Percentiles rank a stretch among this genome's conserved stretches.
These are phyloP conservation scores for Neckera pumila DNA, from an alignment of 225 moss, liverwort and hornwort species.

Conservation along the genomic window DNA sequence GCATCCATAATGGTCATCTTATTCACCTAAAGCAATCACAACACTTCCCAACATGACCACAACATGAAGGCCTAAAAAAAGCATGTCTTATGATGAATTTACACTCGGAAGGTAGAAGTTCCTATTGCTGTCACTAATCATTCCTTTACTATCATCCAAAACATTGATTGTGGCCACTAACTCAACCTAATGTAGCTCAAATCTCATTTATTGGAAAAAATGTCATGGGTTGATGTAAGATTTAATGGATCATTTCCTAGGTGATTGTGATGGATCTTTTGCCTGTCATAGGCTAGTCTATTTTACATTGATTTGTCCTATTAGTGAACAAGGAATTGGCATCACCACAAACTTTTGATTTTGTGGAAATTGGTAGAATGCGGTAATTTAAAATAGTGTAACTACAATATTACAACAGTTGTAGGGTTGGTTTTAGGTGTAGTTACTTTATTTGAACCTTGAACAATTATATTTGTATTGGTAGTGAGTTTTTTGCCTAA, in stretches of 20 bases:
- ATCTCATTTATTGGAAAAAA: not conserved
- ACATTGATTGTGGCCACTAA: not conserved
- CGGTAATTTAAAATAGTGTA: accelerated
- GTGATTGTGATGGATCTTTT: not conserved
- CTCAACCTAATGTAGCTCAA: not conserved
- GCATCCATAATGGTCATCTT: not conserved
- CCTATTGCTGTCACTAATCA: not conserved
- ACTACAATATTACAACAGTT: not conserved
- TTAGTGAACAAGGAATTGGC: not conserved
- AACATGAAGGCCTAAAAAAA: not conserved
- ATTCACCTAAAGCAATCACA: accelerated
- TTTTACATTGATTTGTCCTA: not conserved
- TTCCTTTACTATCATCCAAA: not conserved
- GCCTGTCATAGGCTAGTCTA: not conserved
- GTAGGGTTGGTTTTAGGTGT: too few species aligned
- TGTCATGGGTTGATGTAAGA: not conserved
- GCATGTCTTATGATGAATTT: not conserved
- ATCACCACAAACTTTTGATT: not conserved
- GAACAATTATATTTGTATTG: too few species aligned
- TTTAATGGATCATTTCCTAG: not conserved
- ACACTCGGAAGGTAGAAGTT: not conserved
- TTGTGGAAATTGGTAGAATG: not conserved
- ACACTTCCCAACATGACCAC: not conserved
- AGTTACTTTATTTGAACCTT: too few species aligned
- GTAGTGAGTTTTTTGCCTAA: too few species aligned